Evolutionary conservation across 2,329 filamentous ascomycete species (phyloP), one percentile per base, ranked within the genome.

Genomic region (Paradendryphiella salina): DNA sequence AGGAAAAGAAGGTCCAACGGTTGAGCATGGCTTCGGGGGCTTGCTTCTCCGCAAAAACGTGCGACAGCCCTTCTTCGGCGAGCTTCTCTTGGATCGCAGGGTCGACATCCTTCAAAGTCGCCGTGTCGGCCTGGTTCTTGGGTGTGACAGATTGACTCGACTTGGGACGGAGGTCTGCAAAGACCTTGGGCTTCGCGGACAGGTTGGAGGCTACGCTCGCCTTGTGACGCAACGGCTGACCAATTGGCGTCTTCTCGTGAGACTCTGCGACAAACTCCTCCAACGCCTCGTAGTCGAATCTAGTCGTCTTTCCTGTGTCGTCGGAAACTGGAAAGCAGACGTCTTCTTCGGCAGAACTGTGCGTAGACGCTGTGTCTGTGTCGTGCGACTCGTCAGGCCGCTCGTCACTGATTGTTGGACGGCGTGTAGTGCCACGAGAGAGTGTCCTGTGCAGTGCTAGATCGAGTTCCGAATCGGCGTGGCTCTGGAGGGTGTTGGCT

Each of bases 1-100:
- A 96, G 0, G 92, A 96, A 75, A 99, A 99, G 76, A 97, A 96
- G 57, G 92, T 94, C 77, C 96, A 97, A 4, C 93, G 85, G 69
- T 92, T 94, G 26, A 84, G 81, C 29, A 67, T 62, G 15, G 60
- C 53, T 51, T 90, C 86, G 64, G 70, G 42, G 6, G 56, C 58
- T 17, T 58, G 63, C 50, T 69, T 69, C 20, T 72, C 67, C 14
- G 59, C 63, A 46, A 70, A 69, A 29, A 70, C 59, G 51, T 70
- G 68, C n/a, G 67, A 61, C 29, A 70, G 56, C 5, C 70, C 73
- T 48, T 68, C 70, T 9, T 75, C 72, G 4, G 65, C 64, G 14
- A 72, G 67, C 62, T 81, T 79, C 44, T 80, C 78, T 20, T 79
- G 75, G 0, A 72, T 57, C 5, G 67, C 59, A n/a, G 54, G 61